Evolutionary conservation across 768 basidiomycete species (phyloP), one percentile per base, ranked within the genome.

Genomic region (Cystobasidium tubakii): DNA sequence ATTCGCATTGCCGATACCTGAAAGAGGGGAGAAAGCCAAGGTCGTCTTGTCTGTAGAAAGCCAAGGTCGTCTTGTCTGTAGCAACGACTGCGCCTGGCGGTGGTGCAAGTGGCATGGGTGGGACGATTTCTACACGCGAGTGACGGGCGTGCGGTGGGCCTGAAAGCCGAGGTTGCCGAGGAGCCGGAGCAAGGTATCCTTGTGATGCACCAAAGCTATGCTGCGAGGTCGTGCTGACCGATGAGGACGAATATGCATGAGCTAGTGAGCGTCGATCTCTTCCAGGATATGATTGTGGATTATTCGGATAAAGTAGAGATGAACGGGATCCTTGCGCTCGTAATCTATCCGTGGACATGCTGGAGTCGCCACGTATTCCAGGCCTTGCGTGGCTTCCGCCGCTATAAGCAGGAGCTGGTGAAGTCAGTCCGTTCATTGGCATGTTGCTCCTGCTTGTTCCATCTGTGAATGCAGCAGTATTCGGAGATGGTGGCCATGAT

Each of bases 101-200:
- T 13, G 84, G 82, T 0, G 85, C 85, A 21, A 91, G 84, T 1
- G 89, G 89, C 0, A 85, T 80, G 0, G 90, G 90, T 1, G 90
- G 82, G 19, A 91, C 81, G 66, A 90, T 87, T 77, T 89, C 86
- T 66, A 90, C 81, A 69, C 84, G 84, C 78, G 84, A 88, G 73
- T 85, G 84, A 0, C 84, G 86, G 4, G 83, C 83, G 78, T 90
- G 89, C 25, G 89, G 88, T 0, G 84, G 80, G 39, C 88, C 88
- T 21, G 86, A 84, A 29, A 87, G 17, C 1, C 78, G 29, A 70
- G 75, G 62, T 64, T 73, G 0, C 73, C 74, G 15, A 73, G 65
- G 42, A 71, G 33, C 23, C 27, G 25, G 42, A 46, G 69, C 17
- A 31, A 42, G 57, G 25, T 39, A 33, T 29, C 57, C 57, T 65